phyloP scores from a whole-genome alignment of 495 filamentous ascomycete genomes.

The Aspergillus avenaceus region DNA sequence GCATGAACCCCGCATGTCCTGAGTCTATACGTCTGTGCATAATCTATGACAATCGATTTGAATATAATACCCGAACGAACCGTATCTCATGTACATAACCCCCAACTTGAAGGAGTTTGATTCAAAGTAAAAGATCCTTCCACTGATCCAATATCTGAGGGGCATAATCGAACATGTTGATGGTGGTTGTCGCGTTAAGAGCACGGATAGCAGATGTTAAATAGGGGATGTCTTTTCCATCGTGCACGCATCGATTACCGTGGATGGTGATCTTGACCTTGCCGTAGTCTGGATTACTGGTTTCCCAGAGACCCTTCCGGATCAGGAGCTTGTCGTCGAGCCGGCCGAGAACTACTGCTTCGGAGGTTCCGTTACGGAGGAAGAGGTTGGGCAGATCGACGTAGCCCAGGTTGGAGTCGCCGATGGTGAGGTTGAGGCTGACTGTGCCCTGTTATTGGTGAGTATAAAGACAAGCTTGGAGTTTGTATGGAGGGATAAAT shows the following conservation, averaged over 20 bases:
- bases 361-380: conserved; percentile 11
- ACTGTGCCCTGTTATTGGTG: conserved; percentile 18
- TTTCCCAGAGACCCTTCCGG: conserved; percentile 13
- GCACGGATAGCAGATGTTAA: conserved; percentile 26
- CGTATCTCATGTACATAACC: no score
- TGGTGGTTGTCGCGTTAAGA: conserved; percentile 12
- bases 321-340: conserved; percentile 20
- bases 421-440: conserved; percentile 26
- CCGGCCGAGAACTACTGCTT: conserved; percentile 15
- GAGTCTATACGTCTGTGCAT: no score
- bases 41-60: no score
- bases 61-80: no score
- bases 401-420: conserved; percentile 18
- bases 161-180: conserved; percentile 25
- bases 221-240: conserved; percentile 28
- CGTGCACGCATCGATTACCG: conserved; percentile 23
- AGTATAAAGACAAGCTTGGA: neutral
- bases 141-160: conserved; percentile 17
- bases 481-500: neutral
- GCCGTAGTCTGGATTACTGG: conserved; percentile 9
- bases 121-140: no score
- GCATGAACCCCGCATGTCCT: no score
- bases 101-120: no score
- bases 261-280: conserved; percentile 22
- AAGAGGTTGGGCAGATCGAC: conserved; percentile 25